Evolutionary conservation across 192 early-diverging fungal species (phyloP).

Genomic region (Backusella tarrabulga): DNA sequence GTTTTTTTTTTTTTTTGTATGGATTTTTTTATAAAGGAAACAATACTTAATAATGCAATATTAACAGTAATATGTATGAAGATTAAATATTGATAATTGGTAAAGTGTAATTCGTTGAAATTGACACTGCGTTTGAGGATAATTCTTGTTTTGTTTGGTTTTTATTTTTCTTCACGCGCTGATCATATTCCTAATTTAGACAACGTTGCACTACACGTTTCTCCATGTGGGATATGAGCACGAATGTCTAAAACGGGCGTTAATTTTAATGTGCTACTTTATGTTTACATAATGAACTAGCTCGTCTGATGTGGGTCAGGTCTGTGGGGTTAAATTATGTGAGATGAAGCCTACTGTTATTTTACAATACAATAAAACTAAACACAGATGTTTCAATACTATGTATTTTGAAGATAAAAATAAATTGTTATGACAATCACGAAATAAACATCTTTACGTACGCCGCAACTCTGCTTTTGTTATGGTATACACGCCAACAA

Average conservation of each 20-base stretch:
- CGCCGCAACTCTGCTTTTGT: neutral
- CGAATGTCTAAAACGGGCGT: neutral
- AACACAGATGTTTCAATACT: neutral
- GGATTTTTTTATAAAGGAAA: neutral
- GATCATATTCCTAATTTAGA: conserved; percentile 8
- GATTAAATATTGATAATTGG: neutral
- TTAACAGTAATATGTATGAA: neutral
- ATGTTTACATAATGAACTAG: neutral
- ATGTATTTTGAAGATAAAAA: neutral
- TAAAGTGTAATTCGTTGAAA: neutral
- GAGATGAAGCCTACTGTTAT: neutral
- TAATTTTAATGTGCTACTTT: neutral
- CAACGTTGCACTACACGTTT: neutral
- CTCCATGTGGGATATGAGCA: conserved; percentile 6
- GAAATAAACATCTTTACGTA: neutral
- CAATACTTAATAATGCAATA: neutral
- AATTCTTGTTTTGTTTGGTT: neutral
- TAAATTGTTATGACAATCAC: neutral
- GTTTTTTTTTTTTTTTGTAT: neutral
- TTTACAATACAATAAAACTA: neutral
- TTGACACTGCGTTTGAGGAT: conserved; percentile 1
- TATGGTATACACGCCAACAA: neutral
- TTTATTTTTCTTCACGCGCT: neutral
- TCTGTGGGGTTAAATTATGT: conserved; percentile 5
- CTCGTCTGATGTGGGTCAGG: neutral